phyloP scores from a whole-genome alignment of 129 eudicot genomes.

The Helichrysum umbraculigerum region DNA sequence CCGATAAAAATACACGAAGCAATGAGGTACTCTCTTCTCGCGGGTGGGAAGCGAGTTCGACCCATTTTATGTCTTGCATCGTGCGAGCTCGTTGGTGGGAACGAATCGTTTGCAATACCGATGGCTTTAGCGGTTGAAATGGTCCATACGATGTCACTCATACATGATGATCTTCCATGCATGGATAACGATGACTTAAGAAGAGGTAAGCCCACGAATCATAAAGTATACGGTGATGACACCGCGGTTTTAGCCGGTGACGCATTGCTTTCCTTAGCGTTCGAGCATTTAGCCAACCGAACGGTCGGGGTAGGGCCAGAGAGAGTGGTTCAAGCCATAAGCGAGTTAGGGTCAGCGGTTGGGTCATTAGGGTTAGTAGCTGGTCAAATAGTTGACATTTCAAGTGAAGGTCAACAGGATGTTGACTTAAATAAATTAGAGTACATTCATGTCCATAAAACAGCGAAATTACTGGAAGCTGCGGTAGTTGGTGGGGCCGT shows the following conservation, averaged over 20 bases:
- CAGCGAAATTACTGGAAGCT: conserved; percentile 57
- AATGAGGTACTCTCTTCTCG: conserved; percentile 69
- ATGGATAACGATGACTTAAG: conserved; percentile 71
- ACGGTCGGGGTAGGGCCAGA: conserved; percentile 25
- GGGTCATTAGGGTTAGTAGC: conserved; percentile 62
- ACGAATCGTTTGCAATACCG: conserved; percentile 40
- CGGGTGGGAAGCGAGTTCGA: conserved; percentile 62
- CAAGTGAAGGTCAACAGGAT: conserved; percentile 49
- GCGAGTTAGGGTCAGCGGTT: conserved; percentile 56
- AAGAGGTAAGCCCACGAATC: conserved; percentile 61
- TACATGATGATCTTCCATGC: conserved; percentile 74
- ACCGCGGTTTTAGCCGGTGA: conserved; percentile 66
- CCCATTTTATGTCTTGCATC: conserved; percentile 59
- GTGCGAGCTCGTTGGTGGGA: conserved; percentile 63
- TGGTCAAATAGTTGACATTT: conserved; percentile 57
- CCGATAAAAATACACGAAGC: conserved; percentile 60
- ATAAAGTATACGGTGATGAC: conserved; percentile 55
- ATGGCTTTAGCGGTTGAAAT: conserved; percentile 58
- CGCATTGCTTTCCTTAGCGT: conserved; percentile 54
- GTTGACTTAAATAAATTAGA: conserved; percentile 43
- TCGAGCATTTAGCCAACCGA: conserved; percentile 50
- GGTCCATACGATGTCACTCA: conserved; percentile 77
- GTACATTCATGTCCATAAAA: conserved; percentile 62
- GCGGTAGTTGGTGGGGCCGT: conserved; percentile 67
- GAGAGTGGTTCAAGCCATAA: conserved; percentile 48